A percentile compares a stretch with the other conserved stretches of the same genome.
phyloP scores from a whole-genome alignment of 2,329 filamentous ascomycete species.

The Coniella lustricola region DNA sequence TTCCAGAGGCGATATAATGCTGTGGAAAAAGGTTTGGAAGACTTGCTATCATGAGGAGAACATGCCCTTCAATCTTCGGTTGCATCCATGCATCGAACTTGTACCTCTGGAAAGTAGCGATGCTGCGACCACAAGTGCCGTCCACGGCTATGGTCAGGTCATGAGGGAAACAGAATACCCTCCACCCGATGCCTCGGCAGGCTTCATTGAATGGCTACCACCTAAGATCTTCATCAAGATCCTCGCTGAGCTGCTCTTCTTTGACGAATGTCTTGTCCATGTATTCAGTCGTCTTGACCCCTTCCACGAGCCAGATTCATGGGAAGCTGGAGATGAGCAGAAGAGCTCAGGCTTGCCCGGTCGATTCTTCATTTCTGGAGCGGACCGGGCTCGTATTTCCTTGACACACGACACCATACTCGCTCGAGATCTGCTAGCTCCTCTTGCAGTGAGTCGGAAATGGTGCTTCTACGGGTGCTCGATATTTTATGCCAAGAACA shows the following conservation, averaged over 20 bases:
- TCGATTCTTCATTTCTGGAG: conserved; percentile 5
- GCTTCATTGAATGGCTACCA: background rate
- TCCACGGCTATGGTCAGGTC: background rate
- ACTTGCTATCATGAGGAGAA: conserved; percentile 1
- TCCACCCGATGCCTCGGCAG: background rate
- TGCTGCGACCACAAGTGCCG: background rate
- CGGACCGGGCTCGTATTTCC: background rate
- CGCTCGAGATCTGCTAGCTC: background rate
- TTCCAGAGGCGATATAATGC: background rate
- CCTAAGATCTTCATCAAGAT: background rate
- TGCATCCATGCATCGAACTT: conserved; percentile 3
- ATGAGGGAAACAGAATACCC: too few species aligned
- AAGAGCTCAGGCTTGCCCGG: background rate
- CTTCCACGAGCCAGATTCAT: background rate
- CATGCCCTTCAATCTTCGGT: background rate
- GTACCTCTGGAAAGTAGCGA: background rate
- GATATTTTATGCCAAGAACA: conserved; percentile 6
- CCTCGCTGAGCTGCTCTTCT: background rate
- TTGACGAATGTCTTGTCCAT: background rate
- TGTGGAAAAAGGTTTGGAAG: conserved; percentile 1
- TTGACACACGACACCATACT: background rate
- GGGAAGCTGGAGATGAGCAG: background rate
- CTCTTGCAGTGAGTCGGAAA: background rate
- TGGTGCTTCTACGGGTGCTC: background rate
- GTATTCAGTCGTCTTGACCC: conserved; percentile 4